Conservation (phyloP, 345 rosid genomes). For the Euphorbia lathyris region DNA sequence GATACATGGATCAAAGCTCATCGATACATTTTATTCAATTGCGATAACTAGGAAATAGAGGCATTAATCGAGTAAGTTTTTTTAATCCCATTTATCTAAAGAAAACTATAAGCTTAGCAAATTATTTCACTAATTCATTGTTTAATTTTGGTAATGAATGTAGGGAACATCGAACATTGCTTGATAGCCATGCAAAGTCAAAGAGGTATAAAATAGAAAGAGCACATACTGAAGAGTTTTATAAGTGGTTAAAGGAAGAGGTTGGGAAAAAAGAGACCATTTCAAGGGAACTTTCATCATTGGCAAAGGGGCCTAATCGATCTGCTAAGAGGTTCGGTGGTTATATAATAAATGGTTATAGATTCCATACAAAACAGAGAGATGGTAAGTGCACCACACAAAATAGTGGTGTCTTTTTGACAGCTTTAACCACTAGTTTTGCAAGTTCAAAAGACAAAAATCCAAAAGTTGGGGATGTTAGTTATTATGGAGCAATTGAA, state of each 20-base stretch:
- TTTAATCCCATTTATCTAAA: too few relatives aligned
- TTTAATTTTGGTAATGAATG: neutral
- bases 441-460: neutral
- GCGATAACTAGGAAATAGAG: too few relatives aligned
- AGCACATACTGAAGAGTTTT: neutral
- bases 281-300: neutral
- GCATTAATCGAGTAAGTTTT: too few relatives aligned
- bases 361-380: neutral
- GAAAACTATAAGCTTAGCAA: too few relatives aligned
- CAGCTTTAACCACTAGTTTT: neutral
- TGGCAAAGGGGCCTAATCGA: neutral
- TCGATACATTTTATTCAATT: too few relatives aligned
- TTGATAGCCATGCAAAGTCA: neutral
- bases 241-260: neutral
- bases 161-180: neutral
- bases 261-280: neutral
- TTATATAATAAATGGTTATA: neutral
- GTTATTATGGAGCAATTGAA: neutral
- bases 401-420: neutral
- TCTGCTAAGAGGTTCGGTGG: neutral
- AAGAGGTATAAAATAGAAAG: neutral
- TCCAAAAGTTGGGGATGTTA: neutral
- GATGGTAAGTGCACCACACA: neutral
- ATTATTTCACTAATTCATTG: too few relatives aligned
- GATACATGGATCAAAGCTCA: too few relatives aligned